Evolutionary conservation across 202 grass and related monocot genomes (phyloP).

Genomic region (Dendrocalamus latiflorus): DNA sequence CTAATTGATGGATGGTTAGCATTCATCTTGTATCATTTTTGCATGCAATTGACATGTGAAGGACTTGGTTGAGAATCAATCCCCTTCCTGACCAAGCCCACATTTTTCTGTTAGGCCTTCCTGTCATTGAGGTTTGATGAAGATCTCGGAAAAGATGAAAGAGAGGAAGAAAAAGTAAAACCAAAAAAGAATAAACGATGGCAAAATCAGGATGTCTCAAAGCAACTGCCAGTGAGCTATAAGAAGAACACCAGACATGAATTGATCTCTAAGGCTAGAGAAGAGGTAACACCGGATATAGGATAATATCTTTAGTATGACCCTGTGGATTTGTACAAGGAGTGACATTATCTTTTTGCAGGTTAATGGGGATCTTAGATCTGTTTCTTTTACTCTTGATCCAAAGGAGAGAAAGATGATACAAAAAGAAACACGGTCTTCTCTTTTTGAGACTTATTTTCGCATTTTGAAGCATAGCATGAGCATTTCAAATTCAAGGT

Average conservation of each 20-base stretch:
- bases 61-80: slow-evolving; percentile 9
- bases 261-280: slow-evolving; percentile 65
- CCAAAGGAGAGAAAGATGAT: slow-evolving; percentile 58
- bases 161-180: slow-evolving; percentile 50
- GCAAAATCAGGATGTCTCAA: slow-evolving; percentile 50
- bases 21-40: neutral
- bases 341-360: slow-evolving; percentile 26
- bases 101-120: slow-evolving; percentile 55
- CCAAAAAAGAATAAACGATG: slow-evolving; percentile 53
- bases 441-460: slow-evolving; percentile 93
- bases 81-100: neutral
- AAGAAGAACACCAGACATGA: slow-evolving; percentile 74
- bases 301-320: neutral
- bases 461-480: slow-evolving; percentile 84
- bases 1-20: neutral
- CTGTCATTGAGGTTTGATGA: slow-evolving; percentile 92
- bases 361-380: slow-evolving; percentile 79
- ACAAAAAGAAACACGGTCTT: slow-evolving; percentile 77
- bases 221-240: slow-evolving; percentile 47
- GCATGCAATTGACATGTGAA: slow-evolving; percentile 1
- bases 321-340: neutral
- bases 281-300: slow-evolving; percentile 58
- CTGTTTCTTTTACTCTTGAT: slow-evolving; percentile 81
- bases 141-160: slow-evolving; percentile 64
- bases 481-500: slow-evolving; percentile 58